Conservation (phyloP, 2,329 filamentous ascomycete species). For the Alternaria panax region DNA sequence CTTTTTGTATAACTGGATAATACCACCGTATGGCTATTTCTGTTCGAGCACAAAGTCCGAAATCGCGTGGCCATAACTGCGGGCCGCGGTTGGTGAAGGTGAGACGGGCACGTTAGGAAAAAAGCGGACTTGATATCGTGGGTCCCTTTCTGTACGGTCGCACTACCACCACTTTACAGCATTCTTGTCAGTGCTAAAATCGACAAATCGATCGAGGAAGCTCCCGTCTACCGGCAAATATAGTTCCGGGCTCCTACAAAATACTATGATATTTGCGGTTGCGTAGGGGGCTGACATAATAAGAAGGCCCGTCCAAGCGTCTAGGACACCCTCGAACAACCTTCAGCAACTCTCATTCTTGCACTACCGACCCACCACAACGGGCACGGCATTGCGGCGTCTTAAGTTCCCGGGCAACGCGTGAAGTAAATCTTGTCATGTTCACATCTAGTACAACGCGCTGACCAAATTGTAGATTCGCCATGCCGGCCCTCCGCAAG, state of each 20-base stretch:
- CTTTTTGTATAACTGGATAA: neutral
- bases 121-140: conserved; percentile 10
- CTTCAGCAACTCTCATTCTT: conserved; percentile 30
- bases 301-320: conserved; percentile 28
- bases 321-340: conserved; percentile 29
- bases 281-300: conserved; percentile 29
- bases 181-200: neutral
- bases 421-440: conserved; percentile 40
- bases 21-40: neutral
- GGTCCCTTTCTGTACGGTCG: neutral
- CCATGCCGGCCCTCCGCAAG: conserved; percentile 51
- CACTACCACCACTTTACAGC: neutral
- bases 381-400: conserved; percentile 39
- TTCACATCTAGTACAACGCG: conserved; percentile 27
- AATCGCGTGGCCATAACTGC: neutral
- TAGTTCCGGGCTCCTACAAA: neutral
- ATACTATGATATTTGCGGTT: conserved; percentile 17
- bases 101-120: conserved; percentile 6
- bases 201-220: neutral
- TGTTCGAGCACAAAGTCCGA: neutral
- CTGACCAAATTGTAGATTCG: conserved; percentile 45
- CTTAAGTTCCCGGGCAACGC: conserved; percentile 37
- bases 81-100: conserved; percentile 8
- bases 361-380: conserved; percentile 37
- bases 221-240: neutral